Evolutionary conservation across 164 flowering plant genomes (phyloP).

Genomic region (Tetracentron sinense): DNA sequence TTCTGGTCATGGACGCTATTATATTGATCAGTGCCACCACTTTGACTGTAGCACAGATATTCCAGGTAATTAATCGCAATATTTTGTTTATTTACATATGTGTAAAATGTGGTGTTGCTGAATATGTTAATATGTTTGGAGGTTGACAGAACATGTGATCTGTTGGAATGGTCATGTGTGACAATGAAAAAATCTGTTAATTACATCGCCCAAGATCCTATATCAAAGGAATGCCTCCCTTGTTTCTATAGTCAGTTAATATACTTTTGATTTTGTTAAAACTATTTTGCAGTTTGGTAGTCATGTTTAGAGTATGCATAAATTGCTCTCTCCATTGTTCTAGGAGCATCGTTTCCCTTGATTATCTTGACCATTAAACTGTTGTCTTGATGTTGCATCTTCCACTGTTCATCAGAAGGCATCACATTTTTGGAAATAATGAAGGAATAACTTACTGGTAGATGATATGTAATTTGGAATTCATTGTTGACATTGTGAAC

Average conservation of each 20-base stretch:
- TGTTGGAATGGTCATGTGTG: neutral
- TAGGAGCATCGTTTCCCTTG: no score
- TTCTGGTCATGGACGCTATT: conserved; percentile 54
- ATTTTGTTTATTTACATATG: neutral
- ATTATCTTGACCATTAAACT: neutral
- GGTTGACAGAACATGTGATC: conserved; percentile 3
- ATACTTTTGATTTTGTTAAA: neutral
- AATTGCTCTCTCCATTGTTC: neutral
- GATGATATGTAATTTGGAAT: neutral
- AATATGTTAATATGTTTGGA: neutral
- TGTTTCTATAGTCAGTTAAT: neutral
- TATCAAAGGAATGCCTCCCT: neutral
- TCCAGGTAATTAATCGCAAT: conserved; percentile 48
- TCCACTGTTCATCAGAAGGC: neutral
- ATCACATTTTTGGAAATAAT: neutral
- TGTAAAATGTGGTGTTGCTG: neutral
- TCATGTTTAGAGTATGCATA: neutral
- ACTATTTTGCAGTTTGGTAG: neutral
- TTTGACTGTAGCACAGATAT: conserved; percentile 54
- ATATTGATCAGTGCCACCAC: conserved; percentile 41
- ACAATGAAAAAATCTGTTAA: neutral
- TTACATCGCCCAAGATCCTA: neutral
- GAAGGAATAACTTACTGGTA: no score
- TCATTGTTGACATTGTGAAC: neutral
- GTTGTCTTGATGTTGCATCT: neutral